A percentile compares a stretch with the other conserved stretches of the same genome.
Evolutionary conservation across 257 asterid genomes (phyloP).

Genomic region (Avicennia marina): DNA sequence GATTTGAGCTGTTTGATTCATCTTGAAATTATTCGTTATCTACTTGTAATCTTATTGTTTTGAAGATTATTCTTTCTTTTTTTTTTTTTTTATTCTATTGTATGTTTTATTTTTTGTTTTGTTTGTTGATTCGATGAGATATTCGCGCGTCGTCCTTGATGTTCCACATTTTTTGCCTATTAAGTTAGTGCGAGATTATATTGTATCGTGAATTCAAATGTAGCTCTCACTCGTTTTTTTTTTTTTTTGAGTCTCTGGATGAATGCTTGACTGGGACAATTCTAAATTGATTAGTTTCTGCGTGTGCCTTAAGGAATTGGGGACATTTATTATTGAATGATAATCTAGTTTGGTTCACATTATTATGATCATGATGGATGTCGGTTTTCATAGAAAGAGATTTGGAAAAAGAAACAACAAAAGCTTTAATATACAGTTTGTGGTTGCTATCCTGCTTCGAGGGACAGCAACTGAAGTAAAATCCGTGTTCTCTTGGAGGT

Average conservation of each 20-base stretch:
- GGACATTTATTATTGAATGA: background rate
- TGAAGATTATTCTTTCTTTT: background rate
- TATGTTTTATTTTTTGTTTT: too few relatives aligned
- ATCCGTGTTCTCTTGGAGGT: background rate
- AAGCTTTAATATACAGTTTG: background rate
- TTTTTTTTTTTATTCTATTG: too few relatives aligned
- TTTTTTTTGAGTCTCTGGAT: background rate
- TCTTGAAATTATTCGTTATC: constrained; percentile 2
- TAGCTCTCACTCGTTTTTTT: background rate
- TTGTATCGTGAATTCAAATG: background rate
- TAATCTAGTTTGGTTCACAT: constrained; percentile 10
- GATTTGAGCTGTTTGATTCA: constrained; percentile 10
- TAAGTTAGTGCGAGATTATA: background rate
- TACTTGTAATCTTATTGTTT: background rate
- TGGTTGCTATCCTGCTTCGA: constrained; percentile 4
- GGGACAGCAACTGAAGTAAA: background rate
- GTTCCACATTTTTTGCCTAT: background rate
- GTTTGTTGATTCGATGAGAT: background rate
- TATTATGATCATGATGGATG: background rate
- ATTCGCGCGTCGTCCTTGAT: background rate
- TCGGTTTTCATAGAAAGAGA: background rate
- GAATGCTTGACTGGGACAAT: background rate
- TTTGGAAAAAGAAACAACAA: background rate
- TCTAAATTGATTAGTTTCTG: background rate
- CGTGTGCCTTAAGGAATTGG: background rate